Evolutionary conservation across 78 protist species (phyloP), one percentile per base, ranked within the genome.

Genomic region (Dictyostelium firmibasis): DNA sequence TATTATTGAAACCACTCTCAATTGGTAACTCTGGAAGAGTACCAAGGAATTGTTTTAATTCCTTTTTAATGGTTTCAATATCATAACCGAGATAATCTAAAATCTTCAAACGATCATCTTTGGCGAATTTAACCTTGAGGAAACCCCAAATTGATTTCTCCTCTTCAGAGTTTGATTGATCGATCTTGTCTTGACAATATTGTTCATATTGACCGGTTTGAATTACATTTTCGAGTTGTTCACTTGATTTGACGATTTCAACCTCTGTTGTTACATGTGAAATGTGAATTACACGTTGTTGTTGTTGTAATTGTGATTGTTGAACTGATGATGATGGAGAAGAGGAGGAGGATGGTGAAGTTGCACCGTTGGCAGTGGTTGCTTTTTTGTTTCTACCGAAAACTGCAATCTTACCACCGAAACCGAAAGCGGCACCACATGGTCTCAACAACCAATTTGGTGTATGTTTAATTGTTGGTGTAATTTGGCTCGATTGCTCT

Each of bases 391-490:
- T 62, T 47, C 38, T 20, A 16, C 84, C 88, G 57, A 97, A 97
- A 10, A 69, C 29, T 33, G 83, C 97, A 25, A 98, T 83, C 43
- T 91, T 85, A n/a, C 99, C 99, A 50, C 98, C 99, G 47, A 97
- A 98, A 7, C 98, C 98, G 82, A 98, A 98, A 43, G 94, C 11
- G 11, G 97, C 98, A 43, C 99, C 98, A 57, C 62, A 88, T 16
- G 98, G 98, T 29, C 98, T 96, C 23, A 79, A 57, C 67, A 95
- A 76, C 97, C 96, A 95, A 27, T 83, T 89, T 62, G 97, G 98
- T 3, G 91, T 91, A 44, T 86, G 84, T n/a, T 62, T 31, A 36
- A 85, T 60, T 23, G 86, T 41, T 60, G 77, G 77, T 50, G 83
- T 77, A 9, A 35, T 44, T 11, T 38, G n/a, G 9, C 9, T 57